A percentile compares a stretch with the other conserved stretches of the same genome.
These are phyloP conservation scores for Phaeoacremonium minimum DNA, from an alignment of 2,329 filamentous ascomycete species.

Conservation along the genomic window DNA sequence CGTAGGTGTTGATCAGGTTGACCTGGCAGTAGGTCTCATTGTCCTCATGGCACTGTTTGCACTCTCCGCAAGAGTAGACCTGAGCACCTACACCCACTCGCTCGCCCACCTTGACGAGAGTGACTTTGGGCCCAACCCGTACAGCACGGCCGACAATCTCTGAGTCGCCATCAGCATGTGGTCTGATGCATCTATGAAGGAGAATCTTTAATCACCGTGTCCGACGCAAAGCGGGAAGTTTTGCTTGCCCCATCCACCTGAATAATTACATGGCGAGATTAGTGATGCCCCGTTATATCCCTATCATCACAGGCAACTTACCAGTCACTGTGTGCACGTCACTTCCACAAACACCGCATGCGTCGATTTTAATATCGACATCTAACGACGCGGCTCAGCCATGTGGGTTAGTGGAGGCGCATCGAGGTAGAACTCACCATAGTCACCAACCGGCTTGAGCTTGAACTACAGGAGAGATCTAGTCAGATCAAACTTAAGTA, in stretches of 20 bases:
- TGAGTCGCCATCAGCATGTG: conserved; percentile 27
- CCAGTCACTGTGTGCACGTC: conserved; percentile 54
- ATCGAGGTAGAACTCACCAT: conserved; percentile 33
- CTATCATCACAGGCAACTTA: too few relatives aligned
- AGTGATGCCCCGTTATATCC: too few relatives aligned
- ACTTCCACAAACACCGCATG: conserved; percentile 61
- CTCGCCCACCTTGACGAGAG: conserved; percentile 49
- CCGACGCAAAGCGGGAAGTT: conserved; percentile 63
- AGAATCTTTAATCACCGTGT: conserved; percentile 44
- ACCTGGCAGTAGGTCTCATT: conserved; percentile 34
- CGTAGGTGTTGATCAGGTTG: conserved; percentile 38
- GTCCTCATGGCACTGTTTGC: conserved; percentile 32
- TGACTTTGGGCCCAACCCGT: conserved; percentile 37
- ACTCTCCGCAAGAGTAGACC: conserved; percentile 44
- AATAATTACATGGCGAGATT: too few relatives aligned
- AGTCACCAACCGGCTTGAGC: conserved; percentile 65
- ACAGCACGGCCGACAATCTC: conserved; percentile 44
- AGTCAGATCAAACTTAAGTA: too few relatives aligned
- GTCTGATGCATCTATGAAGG: not conserved
- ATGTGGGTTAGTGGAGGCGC: too few relatives aligned
- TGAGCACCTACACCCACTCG: conserved; percentile 57
- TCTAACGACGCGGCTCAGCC: too few relatives aligned
- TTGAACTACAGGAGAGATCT: conserved; percentile 48
- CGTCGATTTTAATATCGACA: conserved; percentile 69
- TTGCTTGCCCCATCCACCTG: conserved; percentile 62